Conservation (phyloP, 257 asterid genomes). For the Lantana camara region DNA sequence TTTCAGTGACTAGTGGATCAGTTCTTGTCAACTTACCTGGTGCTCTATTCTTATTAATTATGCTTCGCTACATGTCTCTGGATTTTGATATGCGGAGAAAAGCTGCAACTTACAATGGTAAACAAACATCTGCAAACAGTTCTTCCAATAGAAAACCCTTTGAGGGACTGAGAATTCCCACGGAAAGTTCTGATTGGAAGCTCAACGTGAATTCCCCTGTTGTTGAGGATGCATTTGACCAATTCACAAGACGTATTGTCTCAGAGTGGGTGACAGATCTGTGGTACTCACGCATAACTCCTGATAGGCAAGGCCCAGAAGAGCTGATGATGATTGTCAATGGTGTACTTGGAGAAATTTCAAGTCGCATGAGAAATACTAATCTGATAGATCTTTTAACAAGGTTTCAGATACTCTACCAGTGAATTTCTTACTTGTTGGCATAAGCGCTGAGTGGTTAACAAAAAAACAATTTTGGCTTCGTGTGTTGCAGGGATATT, state of each 20-base stretch:
- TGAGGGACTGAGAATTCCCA: constrained; percentile 38
- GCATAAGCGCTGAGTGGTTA: constrained; percentile 15
- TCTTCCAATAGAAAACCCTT: constrained; percentile 41
- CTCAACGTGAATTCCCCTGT: constrained; percentile 83
- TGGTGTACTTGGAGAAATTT: constrained; percentile 80
- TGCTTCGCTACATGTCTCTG: constrained; percentile 74
- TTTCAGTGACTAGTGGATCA: constrained; percentile 89
- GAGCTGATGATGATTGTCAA: constrained; percentile 89
- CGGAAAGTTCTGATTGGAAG: constrained; percentile 78
- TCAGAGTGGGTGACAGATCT: constrained; percentile 97
- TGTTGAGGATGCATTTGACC: constrained; percentile 92
- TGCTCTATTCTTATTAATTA: constrained; percentile 65
- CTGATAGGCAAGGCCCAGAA: constrained; percentile 90
- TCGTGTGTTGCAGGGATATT: constrained; percentile 64
- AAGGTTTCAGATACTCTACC: constrained; percentile 54
- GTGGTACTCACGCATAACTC: constrained; percentile 93
- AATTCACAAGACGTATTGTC: constrained; percentile 80
- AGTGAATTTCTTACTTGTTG: constrained; percentile 28
- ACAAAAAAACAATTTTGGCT: constrained; percentile 32
- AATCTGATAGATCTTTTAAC: constrained; percentile 89
- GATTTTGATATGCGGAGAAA: constrained; percentile 82
- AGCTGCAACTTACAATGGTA: constrained; percentile 76
- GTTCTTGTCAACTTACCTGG: constrained; percentile 90
- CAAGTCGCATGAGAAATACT: constrained; percentile 76
- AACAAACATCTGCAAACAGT: constrained; percentile 45